These are phyloP conservation scores for Diospyros kaki DNA, from an alignment of 148 eudicot species.

Conservation along the genomic window DNA sequence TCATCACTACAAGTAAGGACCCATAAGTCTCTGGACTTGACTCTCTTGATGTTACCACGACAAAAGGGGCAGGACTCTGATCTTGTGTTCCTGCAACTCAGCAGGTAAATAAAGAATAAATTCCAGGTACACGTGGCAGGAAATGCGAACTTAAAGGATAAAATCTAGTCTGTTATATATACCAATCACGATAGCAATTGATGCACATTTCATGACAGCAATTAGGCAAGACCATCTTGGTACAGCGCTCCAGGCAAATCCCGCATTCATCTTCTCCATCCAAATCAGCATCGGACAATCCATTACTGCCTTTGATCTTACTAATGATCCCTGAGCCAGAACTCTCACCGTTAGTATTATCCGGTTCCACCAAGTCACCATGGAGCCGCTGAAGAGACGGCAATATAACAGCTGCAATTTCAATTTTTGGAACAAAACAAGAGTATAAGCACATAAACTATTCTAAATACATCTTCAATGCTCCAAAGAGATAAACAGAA, in stretches of 20 bases:
- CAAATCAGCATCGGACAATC: conserved; percentile 27
- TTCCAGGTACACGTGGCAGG: background rate
- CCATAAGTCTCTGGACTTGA: conserved; percentile 77
- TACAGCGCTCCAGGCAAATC: conserved; percentile 68
- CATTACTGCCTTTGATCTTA: conserved; percentile 29
- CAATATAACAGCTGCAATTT: conserved; percentile 63
- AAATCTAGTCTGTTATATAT: conserved; percentile 1
- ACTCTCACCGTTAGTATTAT: conserved; percentile 14
- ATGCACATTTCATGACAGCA: conserved; percentile 91
- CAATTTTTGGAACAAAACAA: background rate
- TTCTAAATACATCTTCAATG: background rate
- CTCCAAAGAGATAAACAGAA: background rate
- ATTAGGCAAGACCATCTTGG: conserved; percentile 76
- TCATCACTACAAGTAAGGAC: conserved; percentile 59
- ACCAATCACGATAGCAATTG: conserved; percentile 79
- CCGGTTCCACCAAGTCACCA: conserved; percentile 48
- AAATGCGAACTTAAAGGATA: background rate
- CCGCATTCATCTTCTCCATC: conserved; percentile 90
- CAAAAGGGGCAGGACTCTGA: conserved; percentile 88
- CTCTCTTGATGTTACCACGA: conserved; percentile 67
- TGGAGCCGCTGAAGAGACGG: conserved; percentile 70
- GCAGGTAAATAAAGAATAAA: background rate
- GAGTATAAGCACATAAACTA: background rate
- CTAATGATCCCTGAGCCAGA: conserved; percentile 15
- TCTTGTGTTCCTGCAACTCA: conserved; percentile 55